These are phyloP conservation scores for Phanerochaete sordida DNA, from an alignment of 768 basidiomycete species.

Conservation along the genomic window DNA sequence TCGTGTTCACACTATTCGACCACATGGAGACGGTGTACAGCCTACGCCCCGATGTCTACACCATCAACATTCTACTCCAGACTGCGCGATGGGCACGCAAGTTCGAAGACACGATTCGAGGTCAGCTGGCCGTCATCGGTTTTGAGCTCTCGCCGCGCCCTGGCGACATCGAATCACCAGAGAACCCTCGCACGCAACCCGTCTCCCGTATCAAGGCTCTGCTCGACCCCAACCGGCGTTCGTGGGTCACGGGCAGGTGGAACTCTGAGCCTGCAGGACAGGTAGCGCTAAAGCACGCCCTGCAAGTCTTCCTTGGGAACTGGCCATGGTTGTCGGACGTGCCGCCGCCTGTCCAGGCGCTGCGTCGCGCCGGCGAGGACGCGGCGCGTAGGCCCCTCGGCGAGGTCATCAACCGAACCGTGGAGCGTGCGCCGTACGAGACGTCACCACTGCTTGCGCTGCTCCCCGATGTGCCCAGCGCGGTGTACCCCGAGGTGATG, in stretches of 20 bases:
- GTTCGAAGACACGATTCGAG: conserved; percentile 48
- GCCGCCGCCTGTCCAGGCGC: conserved; percentile 34
- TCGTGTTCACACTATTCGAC: conserved; percentile 68
- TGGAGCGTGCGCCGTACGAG: conserved; percentile 2
- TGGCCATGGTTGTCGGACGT: conserved; percentile 40
- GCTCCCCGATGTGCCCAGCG: conserved; percentile 2
- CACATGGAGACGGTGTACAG: conserved; percentile 56
- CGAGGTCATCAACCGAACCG: conserved; percentile 29
- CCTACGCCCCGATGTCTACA: conserved; percentile 48
- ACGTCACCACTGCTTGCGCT: conserved; percentile 13
- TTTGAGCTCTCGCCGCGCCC: conserved; percentile 32
- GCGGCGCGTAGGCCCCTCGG: conserved; percentile 23
- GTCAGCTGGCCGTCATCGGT: conserved; percentile 45
- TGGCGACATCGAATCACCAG: conserved; percentile 3
- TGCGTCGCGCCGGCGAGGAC: conserved; percentile 24
- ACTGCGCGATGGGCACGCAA: conserved; percentile 51
- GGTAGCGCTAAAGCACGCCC: conserved; percentile 23
- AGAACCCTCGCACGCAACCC: not conserved
- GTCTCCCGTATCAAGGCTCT: not conserved
- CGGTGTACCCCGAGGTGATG: conserved; percentile 36
- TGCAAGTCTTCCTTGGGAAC: conserved; percentile 40
- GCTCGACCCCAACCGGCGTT: conserved; percentile 13
- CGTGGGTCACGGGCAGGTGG: conserved; percentile 30
- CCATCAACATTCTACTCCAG: conserved; percentile 60
- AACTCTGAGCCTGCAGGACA: conserved; percentile 19